These are phyloP conservation scores for Meredithiella fracta DNA, from an alignment of 2,329 filamentous ascomycete genomes.

Conservation along the genomic window DNA sequence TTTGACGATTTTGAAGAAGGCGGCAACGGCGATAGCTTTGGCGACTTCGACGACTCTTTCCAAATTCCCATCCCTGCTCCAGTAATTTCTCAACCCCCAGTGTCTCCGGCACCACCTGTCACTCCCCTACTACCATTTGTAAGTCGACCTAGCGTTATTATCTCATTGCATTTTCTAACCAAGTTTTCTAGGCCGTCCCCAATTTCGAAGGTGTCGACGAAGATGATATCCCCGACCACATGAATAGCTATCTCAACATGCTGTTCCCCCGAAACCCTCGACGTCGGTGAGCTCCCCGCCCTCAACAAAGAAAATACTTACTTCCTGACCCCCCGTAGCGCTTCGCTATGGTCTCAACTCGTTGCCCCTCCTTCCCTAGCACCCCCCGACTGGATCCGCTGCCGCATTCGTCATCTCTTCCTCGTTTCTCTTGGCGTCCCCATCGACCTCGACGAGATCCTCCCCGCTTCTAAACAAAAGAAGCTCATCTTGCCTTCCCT, in stretches of 20 bases:
- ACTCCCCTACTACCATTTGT: constrained; percentile 30
- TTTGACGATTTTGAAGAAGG: constrained; percentile 49
- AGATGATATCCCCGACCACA: constrained; percentile 42
- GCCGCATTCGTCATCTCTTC: constrained; percentile 83
- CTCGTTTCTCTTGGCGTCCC: constrained; percentile 90
- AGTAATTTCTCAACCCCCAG: constrained; percentile 17
- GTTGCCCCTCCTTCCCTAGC: constrained; percentile 87
- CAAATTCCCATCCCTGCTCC: constrained; percentile 34
- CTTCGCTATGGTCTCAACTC: constrained; percentile 90
- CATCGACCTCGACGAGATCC: constrained; percentile 90
- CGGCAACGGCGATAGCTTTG: constrained; percentile 39
- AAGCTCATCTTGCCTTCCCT: constrained; percentile 87
- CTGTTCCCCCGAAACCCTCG: constrained; percentile 45
- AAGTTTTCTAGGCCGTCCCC: constrained; percentile 39
- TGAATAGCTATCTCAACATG: constrained; percentile 48
- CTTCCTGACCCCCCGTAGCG: constrained; percentile 71
- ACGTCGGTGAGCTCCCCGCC: constrained; percentile 33
- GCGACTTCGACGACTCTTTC: constrained; percentile 55
- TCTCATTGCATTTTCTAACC: not conserved
- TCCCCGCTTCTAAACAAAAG: constrained; percentile 94
- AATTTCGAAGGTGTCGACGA: constrained; percentile 47
- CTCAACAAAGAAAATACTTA: constrained; percentile 42
- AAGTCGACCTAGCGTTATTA: constrained; percentile 16
- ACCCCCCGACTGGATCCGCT: constrained; percentile 94
- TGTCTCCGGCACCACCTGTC: constrained; percentile 19